Evolutionary conservation across 805 yeast genomes (phyloP), one percentile per base, ranked within the genome.

Genomic region (Kodamaea restingae): DNA sequence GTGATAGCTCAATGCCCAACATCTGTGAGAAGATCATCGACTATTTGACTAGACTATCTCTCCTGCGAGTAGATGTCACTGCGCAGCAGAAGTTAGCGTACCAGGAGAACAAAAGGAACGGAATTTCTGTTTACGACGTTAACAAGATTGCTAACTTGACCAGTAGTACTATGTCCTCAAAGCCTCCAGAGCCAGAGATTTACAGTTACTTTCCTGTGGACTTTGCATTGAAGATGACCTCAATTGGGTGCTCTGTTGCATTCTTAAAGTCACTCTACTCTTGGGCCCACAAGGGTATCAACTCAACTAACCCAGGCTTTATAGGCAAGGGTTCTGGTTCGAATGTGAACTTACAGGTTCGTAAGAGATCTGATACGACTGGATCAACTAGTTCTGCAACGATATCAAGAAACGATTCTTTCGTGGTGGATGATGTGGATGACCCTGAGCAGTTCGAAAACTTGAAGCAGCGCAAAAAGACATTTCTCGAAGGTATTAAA

Each of bases 401-500:
- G 11, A 45, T 32, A 17, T 62, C 70, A 2, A 50, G 67, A 26
- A 61, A 51, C 36, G 51, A 59, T n/a, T 58, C 60, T n/a, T 54
- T 59, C 21, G 48, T 51, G 3, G 46, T 43, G 11, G 26, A 35
- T 4, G 55, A 52, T 17, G 51, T 35, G 36, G 95, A 84, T 54
- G 87, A 82, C 49, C 90, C 95, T 1, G 73, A 76, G 15, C 95
- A 88, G 58, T 91, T 93, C 60, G 97, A 90, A 50, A 78, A 73
- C 36, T 73, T 81, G 48, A 95, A 93, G 54, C 84, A 80, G 50
- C 72, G 91, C 42, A 93, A 93, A 59, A 88, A 84, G 24, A 84
- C 84, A 2, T 67, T 91, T 26, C 70, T 84, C 17, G 93, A 86
- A 43, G 90, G 90, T 39, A 74, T 88, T 11, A 74, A 75, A 43